Percentiles rank a stretch among this genome's conserved stretches.
Conservation (phyloP, 2,329 filamentous ascomycete species). For the Orbilia blumenaviensis region DNA sequence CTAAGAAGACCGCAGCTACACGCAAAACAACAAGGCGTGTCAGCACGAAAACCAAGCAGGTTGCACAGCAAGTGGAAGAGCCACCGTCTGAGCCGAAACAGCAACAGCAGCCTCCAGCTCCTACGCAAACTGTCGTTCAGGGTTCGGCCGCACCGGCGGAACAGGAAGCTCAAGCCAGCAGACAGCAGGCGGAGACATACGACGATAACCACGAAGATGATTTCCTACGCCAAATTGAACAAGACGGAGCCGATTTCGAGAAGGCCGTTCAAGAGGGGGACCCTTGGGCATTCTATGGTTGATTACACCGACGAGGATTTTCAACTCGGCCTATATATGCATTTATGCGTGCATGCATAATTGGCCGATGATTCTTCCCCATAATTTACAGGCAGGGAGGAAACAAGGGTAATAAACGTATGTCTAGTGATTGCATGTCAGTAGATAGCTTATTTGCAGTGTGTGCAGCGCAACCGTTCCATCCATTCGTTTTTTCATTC, state of each 20-base stretch:
- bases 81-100: not conserved
- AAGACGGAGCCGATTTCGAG: slow-evolving; percentile 50
- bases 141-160: slow-evolving; percentile 9
- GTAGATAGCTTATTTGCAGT: not conserved
- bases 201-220: slow-evolving; percentile 49
- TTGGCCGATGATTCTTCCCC: not conserved
- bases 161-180: slow-evolving; percentile 9
- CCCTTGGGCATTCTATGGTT: slow-evolving; percentile 48
- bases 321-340: not conserved
- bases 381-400: no score
- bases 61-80: slow-evolving; percentile 9
- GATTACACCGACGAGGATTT: not conserved
- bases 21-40: slow-evolving; percentile 41
- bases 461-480: slow-evolving; percentile 4
- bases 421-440: not conserved
- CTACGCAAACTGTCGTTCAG: not conserved
- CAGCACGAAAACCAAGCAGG: slow-evolving; percentile 43
- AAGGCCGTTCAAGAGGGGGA: slow-evolving; percentile 42
- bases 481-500: no score
- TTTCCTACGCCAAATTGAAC: slow-evolving; percentile 48
- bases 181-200: slow-evolving; percentile 24
- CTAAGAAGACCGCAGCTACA: slow-evolving; percentile 40
- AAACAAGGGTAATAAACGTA: no score
- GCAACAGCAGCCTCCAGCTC: slow-evolving; percentile 8
- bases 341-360: not conserved